These are phyloP conservation scores for Corchorus olitorius DNA, from an alignment of 345 rosid species.

Conservation along the genomic window DNA sequence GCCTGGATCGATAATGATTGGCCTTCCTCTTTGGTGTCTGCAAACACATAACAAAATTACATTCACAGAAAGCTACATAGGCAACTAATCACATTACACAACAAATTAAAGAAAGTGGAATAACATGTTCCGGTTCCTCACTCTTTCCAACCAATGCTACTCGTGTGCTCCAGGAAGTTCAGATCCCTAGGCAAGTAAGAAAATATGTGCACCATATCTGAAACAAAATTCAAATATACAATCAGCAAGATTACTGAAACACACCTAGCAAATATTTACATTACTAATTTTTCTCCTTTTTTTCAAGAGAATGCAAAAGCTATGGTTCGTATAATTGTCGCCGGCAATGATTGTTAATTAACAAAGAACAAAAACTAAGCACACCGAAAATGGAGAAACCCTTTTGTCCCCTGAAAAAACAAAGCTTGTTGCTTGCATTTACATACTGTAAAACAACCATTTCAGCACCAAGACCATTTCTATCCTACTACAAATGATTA, in stretches of 20 bases:
- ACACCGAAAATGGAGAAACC: not conserved
- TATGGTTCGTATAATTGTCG: not conserved
- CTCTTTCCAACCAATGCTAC: constrained; percentile 95
- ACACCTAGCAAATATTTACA: not conserved
- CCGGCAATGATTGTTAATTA: not conserved
- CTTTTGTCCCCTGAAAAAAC: not conserved
- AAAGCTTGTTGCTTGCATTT: no score
- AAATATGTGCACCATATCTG: constrained; percentile 91
- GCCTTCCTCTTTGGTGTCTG: constrained; percentile 86
- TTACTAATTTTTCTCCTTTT: not conserved
- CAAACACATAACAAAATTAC: constrained; percentile 15
- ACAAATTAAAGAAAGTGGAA: constrained; percentile 2
- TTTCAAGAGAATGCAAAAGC: not conserved
- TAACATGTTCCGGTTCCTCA: constrained; percentile 41
- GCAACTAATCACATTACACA: not conserved
- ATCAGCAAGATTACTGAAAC: constrained; percentile 11
- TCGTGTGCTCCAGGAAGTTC: constrained; percentile 94
- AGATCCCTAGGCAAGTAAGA: constrained; percentile 90
- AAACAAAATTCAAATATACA: constrained; percentile 30
- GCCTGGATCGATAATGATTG: constrained; percentile 86
- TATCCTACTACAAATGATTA: no score
- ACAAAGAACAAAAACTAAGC: not conserved
- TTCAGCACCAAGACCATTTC: no score
- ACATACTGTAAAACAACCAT: no score
- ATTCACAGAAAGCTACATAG: not conserved